phyloP scores from a whole-genome alignment of 345 rosid species.

The Passiflora organensis region DNA sequence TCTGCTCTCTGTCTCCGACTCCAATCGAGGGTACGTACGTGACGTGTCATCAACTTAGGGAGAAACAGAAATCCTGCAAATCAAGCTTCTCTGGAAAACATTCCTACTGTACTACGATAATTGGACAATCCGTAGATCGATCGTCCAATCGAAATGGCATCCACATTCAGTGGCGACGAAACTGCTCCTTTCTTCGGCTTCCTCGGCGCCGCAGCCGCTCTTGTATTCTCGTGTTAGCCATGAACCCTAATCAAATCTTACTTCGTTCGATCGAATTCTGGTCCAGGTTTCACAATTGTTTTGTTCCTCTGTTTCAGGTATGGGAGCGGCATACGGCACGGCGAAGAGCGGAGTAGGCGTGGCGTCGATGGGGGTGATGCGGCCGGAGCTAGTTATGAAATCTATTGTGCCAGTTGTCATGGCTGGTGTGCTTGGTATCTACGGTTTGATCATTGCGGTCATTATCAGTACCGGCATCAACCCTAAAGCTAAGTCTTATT shows the following conservation, averaged over 20 bases:
- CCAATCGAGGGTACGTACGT: no score
- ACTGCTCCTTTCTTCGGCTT: conserved; percentile 43
- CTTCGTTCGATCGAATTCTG: neutral
- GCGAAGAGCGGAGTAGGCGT: conserved; percentile 22
- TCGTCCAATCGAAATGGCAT: conserved; percentile 1
- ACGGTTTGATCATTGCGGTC: conserved; percentile 16
- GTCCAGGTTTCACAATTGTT: no score
- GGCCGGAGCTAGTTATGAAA: conserved; percentile 21
- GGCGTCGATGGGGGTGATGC: conserved; percentile 22
- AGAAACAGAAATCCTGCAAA: no score
- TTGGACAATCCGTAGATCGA: no score
- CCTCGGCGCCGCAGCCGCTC: conserved; percentile 46
- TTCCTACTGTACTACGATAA: no score
- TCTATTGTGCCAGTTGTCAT: conserved; percentile 20
- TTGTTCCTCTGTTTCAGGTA: conserved; percentile 1
- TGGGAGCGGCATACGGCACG: conserved; percentile 23
- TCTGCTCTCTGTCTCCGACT: no score
- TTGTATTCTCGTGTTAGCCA: conserved; percentile 31
- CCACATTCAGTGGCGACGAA: conserved; percentile 45
- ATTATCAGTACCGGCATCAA: conserved; percentile 18
- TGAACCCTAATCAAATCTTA: neutral
- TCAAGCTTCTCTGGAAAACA: no score
- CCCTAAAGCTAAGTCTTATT: conserved; percentile 19
- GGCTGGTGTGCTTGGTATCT: conserved; percentile 20
- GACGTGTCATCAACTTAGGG: no score